These are phyloP conservation scores for Amaranthus palmeri DNA, from an alignment of 148 eudicot genomes.

Conservation along the genomic window DNA sequence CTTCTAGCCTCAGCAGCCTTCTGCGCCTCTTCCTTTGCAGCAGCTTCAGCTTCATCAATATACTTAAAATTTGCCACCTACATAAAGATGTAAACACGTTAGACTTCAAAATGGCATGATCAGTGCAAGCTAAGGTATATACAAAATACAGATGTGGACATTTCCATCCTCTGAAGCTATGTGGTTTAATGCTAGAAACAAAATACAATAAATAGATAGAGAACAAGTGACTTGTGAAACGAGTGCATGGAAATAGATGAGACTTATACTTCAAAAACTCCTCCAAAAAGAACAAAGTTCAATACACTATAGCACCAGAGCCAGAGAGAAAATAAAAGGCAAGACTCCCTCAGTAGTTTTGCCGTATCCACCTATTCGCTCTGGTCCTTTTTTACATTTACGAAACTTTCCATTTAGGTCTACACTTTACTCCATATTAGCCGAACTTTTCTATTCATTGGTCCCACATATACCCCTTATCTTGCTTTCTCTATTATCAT, in stretches of 20 bases:
- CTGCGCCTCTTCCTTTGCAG: slow-evolving; percentile 63
- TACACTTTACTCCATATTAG: no score
- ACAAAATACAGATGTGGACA: not conserved
- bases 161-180: not conserved
- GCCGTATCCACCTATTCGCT: no score
- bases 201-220: not conserved
- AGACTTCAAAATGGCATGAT: not conserved
- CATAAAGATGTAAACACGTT: slow-evolving; percentile 4
- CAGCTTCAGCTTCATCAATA: slow-evolving; percentile 68
- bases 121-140: not conserved
- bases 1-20: slow-evolving; percentile 46
- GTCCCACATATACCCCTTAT: no score
- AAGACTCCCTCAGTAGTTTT: not conserved
- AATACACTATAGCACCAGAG: not conserved
- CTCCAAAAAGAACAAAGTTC: not conserved
- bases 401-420: no score
- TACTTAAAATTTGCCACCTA: slow-evolving; percentile 97
- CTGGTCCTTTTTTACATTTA: no score
- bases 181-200: not conserved
- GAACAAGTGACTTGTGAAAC: not conserved
- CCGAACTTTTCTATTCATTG: no score
- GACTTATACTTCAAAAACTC: not conserved
- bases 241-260: not conserved
- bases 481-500: no score
- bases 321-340: not conserved